Conservation (phyloP, 1,139 yeast genomes). For the Scheffersomyces segobiensis region DNA sequence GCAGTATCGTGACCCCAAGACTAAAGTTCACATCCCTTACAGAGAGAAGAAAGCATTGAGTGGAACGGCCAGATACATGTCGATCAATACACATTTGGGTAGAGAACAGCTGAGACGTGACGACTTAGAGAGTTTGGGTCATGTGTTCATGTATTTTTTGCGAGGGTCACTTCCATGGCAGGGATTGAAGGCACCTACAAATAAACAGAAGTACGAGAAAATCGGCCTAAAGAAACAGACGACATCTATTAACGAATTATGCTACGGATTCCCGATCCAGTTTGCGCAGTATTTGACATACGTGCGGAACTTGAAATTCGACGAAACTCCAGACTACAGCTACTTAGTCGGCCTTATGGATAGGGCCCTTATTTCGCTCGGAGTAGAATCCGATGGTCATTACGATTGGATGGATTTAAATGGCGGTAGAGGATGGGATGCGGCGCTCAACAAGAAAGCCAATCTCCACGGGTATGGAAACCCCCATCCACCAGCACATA, state of each 20-base stretch:
- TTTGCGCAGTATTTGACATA: slow-evolving; percentile 75
- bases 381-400: slow-evolving; percentile 52
- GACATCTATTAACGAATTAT: slow-evolving; percentile 67
- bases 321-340: slow-evolving; percentile 76
- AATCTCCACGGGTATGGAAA: slow-evolving; percentile 80
- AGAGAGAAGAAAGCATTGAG: slow-evolving; percentile 62
- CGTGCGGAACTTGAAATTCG: slow-evolving; percentile 71
- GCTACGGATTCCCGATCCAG: slow-evolving; percentile 70
- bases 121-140: slow-evolving; percentile 63
- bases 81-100: slow-evolving; percentile 64
- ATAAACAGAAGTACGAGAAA: slow-evolving; percentile 78
- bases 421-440: slow-evolving; percentile 83
- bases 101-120: slow-evolving; percentile 66
- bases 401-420: slow-evolving; percentile 86
- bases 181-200: slow-evolving; percentile 71
- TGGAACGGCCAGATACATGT: slow-evolving; percentile 69
- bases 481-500: slow-evolving; percentile 63
- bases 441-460: slow-evolving; percentile 74
- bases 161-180: slow-evolving; percentile 59
- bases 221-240: slow-evolving; percentile 78
- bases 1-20: slow-evolving; percentile 61
- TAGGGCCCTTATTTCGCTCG: slow-evolving; percentile 38
- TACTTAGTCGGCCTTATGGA: slow-evolving; percentile 44
- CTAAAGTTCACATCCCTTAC: slow-evolving; percentile 61
- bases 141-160: slow-evolving; percentile 62